Evolutionary conservation across 2,329 filamentous ascomycete genomes (phyloP), one percentile per base, ranked within the genome.

Genomic region (Colletotrichum acutatum): DNA sequence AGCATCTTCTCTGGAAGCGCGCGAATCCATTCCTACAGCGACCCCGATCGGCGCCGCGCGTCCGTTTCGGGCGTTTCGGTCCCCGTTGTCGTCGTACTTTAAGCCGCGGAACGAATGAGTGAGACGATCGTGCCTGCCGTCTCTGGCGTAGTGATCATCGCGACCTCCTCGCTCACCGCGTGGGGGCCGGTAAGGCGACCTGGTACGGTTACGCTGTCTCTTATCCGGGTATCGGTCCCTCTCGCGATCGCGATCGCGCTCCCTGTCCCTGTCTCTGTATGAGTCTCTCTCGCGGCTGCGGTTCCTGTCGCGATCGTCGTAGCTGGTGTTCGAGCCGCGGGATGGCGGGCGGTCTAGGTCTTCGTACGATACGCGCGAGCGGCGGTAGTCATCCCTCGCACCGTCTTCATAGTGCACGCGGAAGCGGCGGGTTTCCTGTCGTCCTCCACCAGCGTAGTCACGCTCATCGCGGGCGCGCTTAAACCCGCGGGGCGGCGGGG

Each of bases 391-490:
- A 66, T 89, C 84, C 76, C 83, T 82, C 56, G 83, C 78, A 59
- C 86, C 83, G 67, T 91, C 87, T 79, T 93, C 91, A 84, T 92
- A 91, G 77, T 89, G 89, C 42, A 88, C 84, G 77, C 89, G 90
- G 80, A 90, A 90, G 75, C 87, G 87, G 78, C 91, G 86, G 53
- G 88, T 82, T 77, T 93, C 91, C 67, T 87, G 79, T 66, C 84
- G 83, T 58, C 80, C 79, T 57, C 74, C 83, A 61, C 28, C 46
- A 32, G 9, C 81, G 73, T 86, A 82, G 76, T 91, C 88, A 75
- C 90, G 88, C 72, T 93, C 90, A 78, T 92, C 90, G 78, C 88
- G 89, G 63, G 87, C 82, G 76, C 93, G 89, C 83, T 95, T 95
- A 78, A 89, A 89, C 72, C 90, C 91, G 77, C 88, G 88, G 72